Conservation (phyloP, 192 early-diverging fungal genomes). For the Rhizophagus clarus region DNA sequence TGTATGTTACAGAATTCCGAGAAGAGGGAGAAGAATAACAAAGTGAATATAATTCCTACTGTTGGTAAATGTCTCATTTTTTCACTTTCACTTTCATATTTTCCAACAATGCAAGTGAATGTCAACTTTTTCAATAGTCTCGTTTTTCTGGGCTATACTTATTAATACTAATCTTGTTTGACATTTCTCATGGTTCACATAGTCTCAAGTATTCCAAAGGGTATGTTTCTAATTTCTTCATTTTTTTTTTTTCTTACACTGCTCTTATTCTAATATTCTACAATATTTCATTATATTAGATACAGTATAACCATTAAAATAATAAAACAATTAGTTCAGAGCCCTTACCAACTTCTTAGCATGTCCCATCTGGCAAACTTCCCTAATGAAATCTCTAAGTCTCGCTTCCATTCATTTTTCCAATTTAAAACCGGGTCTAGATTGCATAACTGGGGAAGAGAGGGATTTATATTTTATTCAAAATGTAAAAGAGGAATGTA, state of each 20-base stretch:
- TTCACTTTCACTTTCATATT: too few species aligned
- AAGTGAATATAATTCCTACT: too few species aligned
- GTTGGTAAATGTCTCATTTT: too few species aligned
- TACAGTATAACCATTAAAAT: too few species aligned
- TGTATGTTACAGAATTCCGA: too few species aligned
- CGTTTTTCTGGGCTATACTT: too few species aligned
- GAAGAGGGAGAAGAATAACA: too few species aligned
- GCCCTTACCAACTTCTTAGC: constrained; percentile 3
- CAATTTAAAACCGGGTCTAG: not conserved
- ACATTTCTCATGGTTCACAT: not conserved
- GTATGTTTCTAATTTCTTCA: not conserved
- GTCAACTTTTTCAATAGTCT: too few species aligned
- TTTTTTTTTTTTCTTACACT: too few species aligned
- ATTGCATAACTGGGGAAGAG: constrained; percentile 19
- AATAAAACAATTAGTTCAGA: constrained; percentile 14
- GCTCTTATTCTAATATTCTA: not conserved
- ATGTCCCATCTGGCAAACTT: not conserved
- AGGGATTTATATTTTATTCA: constrained; percentile 24
- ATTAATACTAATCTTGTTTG: not conserved
- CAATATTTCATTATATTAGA: too few species aligned
- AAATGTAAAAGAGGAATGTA: constrained; percentile 15
- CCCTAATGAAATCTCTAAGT: constrained; percentile 9
- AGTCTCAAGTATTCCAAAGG: not conserved
- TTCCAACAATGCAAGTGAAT: too few species aligned
- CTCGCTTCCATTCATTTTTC: constrained; percentile 9